Base-by-base conservation (phyloP, 306 rosid species). In the Casuarina glauca region DNA sequence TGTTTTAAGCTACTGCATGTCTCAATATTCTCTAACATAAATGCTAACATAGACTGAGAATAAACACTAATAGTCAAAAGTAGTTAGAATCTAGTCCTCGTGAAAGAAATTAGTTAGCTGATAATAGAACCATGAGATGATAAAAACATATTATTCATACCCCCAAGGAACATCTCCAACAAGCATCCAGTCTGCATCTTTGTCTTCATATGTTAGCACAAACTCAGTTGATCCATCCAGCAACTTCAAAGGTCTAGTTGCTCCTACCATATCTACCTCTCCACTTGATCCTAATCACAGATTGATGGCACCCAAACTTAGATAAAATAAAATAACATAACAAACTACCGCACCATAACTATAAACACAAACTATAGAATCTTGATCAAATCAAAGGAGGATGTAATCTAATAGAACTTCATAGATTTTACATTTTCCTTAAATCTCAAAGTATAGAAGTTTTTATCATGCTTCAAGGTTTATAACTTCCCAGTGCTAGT, bases 141-240 rank as follows among this genome's bases (percentile, higher is more conserved):
- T 53, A 38, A 63, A 63, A 78, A 51, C 39, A 81, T 58, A 70
- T 64, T 61, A 53, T 39, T 51, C 93, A 69, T 88, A 92, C 97
- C 87, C 87, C 98, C 97, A 95, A 53, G 99, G 97, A 84, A 95
- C 99, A 85, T 95, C 99, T 42, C 99, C 99, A 74, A 93, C 98
- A 63, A 95, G 98, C 97, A 95, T 95, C 98, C 98, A 95, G 81
- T 95, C 98, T 82, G 97, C 97, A 2, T 93, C 99, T 85, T 80
- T 89, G 89, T 95, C 99, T 91, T 95, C 97, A 58, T 95, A 95
- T 63, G 99, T 88, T 52, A 95, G 97, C 75, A 84, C 97, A 87
- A 86, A 88, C 55, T 88, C 91, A 68, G 88, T 91, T 44, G 91
- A 88, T 77, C 90, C 96, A 77, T 86, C 88, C 83, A 93, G 80